These are phyloP conservation scores for Phaeotremella skinneri DNA, from an alignment of 768 basidiomycete species.

Conservation along the genomic window DNA sequence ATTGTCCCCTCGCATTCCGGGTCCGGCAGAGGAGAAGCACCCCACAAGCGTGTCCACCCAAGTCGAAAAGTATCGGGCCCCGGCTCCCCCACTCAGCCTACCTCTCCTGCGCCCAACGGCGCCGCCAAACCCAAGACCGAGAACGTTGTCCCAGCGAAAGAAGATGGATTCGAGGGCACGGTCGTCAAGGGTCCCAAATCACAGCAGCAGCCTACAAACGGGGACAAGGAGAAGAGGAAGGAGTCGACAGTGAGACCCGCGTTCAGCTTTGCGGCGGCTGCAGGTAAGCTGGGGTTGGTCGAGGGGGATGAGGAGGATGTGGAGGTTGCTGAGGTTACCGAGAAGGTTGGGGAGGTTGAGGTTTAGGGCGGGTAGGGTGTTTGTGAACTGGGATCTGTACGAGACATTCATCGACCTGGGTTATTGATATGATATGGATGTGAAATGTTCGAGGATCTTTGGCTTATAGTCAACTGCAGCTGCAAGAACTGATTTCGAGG, in stretches of 20 bases:
- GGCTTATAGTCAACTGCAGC: no score
- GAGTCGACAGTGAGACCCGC: conserved; percentile 64
- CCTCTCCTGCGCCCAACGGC: neutral
- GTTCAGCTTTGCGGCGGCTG: conserved; percentile 79
- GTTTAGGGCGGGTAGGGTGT: neutral
- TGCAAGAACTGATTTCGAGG: no score
- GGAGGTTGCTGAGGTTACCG: conserved; percentile 15
- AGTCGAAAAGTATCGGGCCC: conserved; percentile 12
- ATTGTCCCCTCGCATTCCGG: conserved; percentile 1
- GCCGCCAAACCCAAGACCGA: neutral
- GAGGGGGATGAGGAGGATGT: conserved; percentile 31
- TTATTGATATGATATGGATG: no score
- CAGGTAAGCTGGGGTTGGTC: conserved; percentile 46
- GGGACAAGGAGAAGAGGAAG: conserved; percentile 15
- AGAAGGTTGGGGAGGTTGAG: conserved; percentile 12
- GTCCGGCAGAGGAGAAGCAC: conserved; percentile 14
- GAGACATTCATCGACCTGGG: no score
- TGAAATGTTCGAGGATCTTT: no score
- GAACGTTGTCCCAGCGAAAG: conserved; percentile 10
- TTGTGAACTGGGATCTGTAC: no score
- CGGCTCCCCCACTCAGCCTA: conserved; percentile 6
- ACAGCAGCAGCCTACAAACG: conserved; percentile 4
- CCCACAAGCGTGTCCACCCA: conserved; percentile 19
- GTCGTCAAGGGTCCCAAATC: conserved; percentile 16
- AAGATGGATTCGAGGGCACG: conserved; percentile 32